phyloP scores from a whole-genome alignment of 179 eudicot genomes.

The Camellia oleifera region DNA sequence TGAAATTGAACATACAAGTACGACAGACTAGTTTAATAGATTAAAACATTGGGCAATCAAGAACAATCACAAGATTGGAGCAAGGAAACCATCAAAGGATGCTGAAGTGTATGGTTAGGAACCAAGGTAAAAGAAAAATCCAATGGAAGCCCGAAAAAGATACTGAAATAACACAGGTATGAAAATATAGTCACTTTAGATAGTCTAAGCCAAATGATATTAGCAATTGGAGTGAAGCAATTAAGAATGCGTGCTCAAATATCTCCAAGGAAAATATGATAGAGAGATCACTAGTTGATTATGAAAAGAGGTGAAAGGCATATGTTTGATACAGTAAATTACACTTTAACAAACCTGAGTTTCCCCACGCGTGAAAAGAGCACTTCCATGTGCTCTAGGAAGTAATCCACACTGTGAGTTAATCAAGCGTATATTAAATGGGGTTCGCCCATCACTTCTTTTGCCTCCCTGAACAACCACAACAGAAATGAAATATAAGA shows the following conservation, averaged over 20 bases:
- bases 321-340: not conserved
- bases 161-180: not conserved
- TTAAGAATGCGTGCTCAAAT: not conserved
- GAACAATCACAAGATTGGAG: not conserved
- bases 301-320: not conserved
- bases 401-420: constrained; percentile 88
- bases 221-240: not conserved
- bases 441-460: constrained; percentile 96
- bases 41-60: not conserved
- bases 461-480: constrained; percentile 64
- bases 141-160: not conserved
- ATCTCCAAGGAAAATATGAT: not conserved
- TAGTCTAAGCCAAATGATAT: not conserved
- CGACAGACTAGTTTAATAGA: not conserved
- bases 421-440: constrained; percentile 73
- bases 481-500: not conserved
- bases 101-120: not conserved
- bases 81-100: not conserved
- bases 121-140: not conserved
- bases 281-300: not conserved
- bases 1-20: not conserved
- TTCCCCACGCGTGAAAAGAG: constrained; percentile 98
- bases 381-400: constrained; percentile 99
- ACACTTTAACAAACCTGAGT: constrained; percentile 68
- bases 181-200: not conserved